A percentile compares a stretch with the other conserved stretches of the same genome.
These are phyloP conservation scores for Nidularia pulvinata DNA, from an alignment of 768 basidiomycete species.

Conservation along the genomic window DNA sequence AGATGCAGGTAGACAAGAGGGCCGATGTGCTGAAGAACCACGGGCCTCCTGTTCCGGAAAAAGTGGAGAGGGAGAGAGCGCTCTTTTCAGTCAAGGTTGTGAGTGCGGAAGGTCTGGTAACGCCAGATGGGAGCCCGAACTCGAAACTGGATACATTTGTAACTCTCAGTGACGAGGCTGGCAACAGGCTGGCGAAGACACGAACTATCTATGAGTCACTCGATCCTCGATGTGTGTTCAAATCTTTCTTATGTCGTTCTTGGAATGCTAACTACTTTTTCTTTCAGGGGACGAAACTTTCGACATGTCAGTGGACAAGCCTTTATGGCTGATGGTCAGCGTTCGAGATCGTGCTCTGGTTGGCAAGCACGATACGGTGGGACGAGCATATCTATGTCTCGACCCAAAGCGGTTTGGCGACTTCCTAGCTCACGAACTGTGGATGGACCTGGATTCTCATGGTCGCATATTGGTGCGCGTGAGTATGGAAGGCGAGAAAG, in stretches of 20 bases:
- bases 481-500: slow-evolving; percentile 99
- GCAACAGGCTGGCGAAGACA: slow-evolving; percentile 90
- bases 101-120: slow-evolving; percentile 86
- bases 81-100: slow-evolving; percentile 95
- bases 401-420: slow-evolving; percentile 90
- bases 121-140: slow-evolving; percentile 74
- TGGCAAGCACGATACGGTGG: slow-evolving; percentile 92
- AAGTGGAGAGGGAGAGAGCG: slow-evolving; percentile 65
- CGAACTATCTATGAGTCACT: slow-evolving; percentile 92
- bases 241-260: slow-evolving; percentile 1
- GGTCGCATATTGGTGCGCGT: slow-evolving; percentile 87
- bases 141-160: slow-evolving; percentile 91
- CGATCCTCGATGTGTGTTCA: slow-evolving; percentile 81
- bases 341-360: slow-evolving; percentile 88
- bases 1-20: slow-evolving; percentile 88
- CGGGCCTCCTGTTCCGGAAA: slow-evolving; percentile 73
- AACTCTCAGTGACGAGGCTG: slow-evolving; percentile 91
- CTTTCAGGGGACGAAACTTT: slow-evolving; percentile 93
- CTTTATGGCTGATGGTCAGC: slow-evolving; percentile 98
- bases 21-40: slow-evolving; percentile 56
- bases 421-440: slow-evolving; percentile 87
- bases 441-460: slow-evolving; percentile 87
- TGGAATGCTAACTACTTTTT: slow-evolving; percentile 7
- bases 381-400: slow-evolving; percentile 89
- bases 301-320: slow-evolving; percentile 90